phyloP scores from a whole-genome alignment of 2,329 filamentous ascomycete genomes.

The Penicillium sclerotigenum region DNA sequence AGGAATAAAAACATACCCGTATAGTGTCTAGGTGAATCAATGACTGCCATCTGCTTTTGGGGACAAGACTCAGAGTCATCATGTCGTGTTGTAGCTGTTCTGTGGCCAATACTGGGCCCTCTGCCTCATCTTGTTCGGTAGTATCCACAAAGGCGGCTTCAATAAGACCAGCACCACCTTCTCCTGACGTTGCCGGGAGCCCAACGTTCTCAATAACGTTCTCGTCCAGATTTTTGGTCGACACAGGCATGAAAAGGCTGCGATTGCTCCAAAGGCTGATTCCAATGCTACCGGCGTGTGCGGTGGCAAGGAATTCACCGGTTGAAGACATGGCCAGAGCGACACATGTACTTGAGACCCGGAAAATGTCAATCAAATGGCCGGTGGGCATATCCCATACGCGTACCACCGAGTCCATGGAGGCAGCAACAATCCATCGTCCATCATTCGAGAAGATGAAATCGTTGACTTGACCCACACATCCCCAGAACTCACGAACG shows the following conservation, averaged over 20 bases:
- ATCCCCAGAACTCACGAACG: slow-evolving; percentile 89
- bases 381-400: slow-evolving; percentile 96
- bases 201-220: slow-evolving; percentile 64
- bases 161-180: slow-evolving; percentile 71
- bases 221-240: slow-evolving; percentile 80
- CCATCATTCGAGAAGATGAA: slow-evolving; percentile 90
- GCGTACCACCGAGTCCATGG: slow-evolving; percentile 73
- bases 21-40: slow-evolving; percentile 89
- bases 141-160: slow-evolving; percentile 69
- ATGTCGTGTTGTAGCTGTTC: slow-evolving; percentile 81
- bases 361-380: slow-evolving; percentile 90
- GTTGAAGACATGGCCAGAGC: slow-evolving; percentile 83
- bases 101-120: slow-evolving; percentile 55
- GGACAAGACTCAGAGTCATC: slow-evolving; percentile 84
- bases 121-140: slow-evolving; percentile 46
- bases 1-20: slow-evolving; percentile 41
- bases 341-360: slow-evolving; percentile 72
- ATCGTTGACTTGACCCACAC: slow-evolving; percentile 69
- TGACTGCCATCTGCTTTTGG: slow-evolving; percentile 90
- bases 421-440: slow-evolving; percentile 86
- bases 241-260: slow-evolving; percentile 81
- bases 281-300: slow-evolving; percentile 75
- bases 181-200: slow-evolving; percentile 74
- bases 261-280: slow-evolving; percentile 97
- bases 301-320: slow-evolving; percentile 91